A percentile compares a stretch with the other conserved stretches of the same genome.
These are phyloP conservation scores for Pythium oligandrum DNA, from an alignment of 352 stramenopile genomes.

Conservation along the genomic window DNA sequence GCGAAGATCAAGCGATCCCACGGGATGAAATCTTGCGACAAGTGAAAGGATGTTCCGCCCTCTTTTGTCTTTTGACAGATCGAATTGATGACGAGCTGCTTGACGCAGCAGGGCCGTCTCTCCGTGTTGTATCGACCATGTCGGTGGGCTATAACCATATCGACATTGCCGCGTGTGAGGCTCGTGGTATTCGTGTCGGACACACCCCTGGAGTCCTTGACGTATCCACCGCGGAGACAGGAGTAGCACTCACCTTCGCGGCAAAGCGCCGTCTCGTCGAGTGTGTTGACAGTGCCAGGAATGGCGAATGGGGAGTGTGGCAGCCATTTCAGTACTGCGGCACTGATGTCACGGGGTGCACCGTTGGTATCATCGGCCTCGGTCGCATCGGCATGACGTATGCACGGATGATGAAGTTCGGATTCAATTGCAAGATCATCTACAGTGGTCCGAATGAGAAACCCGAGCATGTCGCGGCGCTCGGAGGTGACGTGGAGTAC, in stretches of 20 bases:
- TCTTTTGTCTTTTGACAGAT: slow-evolving; percentile 43
- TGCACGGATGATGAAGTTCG: slow-evolving; percentile 72
- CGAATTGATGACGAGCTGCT: slow-evolving; percentile 44
- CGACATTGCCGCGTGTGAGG: slow-evolving; percentile 46
- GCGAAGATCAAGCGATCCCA: slow-evolving; percentile 21
- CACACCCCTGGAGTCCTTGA: slow-evolving; percentile 72
- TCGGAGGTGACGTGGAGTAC: slow-evolving; percentile 57
- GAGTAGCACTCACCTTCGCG: slow-evolving; percentile 40
- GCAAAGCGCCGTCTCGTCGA: slow-evolving; percentile 39
- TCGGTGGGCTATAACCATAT: slow-evolving; percentile 82
- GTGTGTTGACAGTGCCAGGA: slow-evolving; percentile 55
- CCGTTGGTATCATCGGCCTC: slow-evolving; percentile 70
- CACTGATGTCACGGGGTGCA: slow-evolving; percentile 41
- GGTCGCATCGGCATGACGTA: slow-evolving; percentile 84
- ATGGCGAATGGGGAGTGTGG: slow-evolving; percentile 50
- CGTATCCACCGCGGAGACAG: slow-evolving; percentile 51
- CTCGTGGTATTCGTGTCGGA: slow-evolving; percentile 43
- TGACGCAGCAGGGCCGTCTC: slow-evolving; percentile 23
- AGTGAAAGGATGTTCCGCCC: slow-evolving; percentile 28
- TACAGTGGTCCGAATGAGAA: slow-evolving; percentile 76
- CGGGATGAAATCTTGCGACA: slow-evolving; percentile 23
- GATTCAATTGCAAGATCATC: slow-evolving; percentile 80
- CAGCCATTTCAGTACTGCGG: slow-evolving; percentile 58
- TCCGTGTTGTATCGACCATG: slow-evolving; percentile 60
- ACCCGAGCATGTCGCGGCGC: slow-evolving; percentile 24